Percentiles rank a stretch among this genome's conserved stretches.
These are phyloP conservation scores for Chaetomium cochliodes DNA, from an alignment of 495 filamentous ascomycete species.

Conservation along the genomic window DNA sequence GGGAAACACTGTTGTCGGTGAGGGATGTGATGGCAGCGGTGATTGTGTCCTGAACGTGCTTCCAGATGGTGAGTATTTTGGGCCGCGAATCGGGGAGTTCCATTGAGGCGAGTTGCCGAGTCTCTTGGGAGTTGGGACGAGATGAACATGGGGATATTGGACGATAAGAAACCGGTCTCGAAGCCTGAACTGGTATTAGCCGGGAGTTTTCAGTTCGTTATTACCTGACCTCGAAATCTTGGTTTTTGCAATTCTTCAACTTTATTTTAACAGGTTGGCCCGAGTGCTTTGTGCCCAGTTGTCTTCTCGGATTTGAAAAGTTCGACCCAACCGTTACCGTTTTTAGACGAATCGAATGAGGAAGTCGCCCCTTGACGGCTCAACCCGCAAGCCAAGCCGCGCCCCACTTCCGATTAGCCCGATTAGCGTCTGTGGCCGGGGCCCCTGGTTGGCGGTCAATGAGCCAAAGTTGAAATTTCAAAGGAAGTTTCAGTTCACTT, in stretches of 20 bases:
- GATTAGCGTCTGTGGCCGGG: background rate
- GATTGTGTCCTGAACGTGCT: constrained; percentile 32
- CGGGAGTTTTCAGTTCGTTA: too few species aligned
- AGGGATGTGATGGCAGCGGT: constrained; percentile 36
- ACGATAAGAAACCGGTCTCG: too few species aligned
- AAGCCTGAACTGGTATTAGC: too few species aligned
- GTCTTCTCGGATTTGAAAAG: background rate
- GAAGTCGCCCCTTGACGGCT: constrained; percentile 5
- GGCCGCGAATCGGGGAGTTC: constrained; percentile 38
- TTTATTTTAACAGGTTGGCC: too few species aligned
- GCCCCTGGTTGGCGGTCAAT: background rate
- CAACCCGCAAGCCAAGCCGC: constrained; percentile 4
- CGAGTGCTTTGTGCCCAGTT: too few species aligned
- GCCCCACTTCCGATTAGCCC: constrained; percentile 2
- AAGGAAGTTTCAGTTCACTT: constrained; percentile 11
- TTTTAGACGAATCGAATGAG: background rate
- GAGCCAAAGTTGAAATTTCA: constrained; percentile 2
- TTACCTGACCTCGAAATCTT: too few species aligned
- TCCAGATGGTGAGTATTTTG: constrained; percentile 39
- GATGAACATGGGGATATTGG: too few species aligned
- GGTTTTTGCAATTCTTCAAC: too few species aligned
- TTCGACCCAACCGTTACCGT: background rate
- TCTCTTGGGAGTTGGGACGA: background rate
- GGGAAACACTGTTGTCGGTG: constrained; percentile 37
- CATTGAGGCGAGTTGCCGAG: background rate